Percentiles rank a stretch among this genome's conserved stretches.
phyloP scores from a whole-genome alignment of 306 rosid species.

The Cyclanthera cordifolia region DNA sequence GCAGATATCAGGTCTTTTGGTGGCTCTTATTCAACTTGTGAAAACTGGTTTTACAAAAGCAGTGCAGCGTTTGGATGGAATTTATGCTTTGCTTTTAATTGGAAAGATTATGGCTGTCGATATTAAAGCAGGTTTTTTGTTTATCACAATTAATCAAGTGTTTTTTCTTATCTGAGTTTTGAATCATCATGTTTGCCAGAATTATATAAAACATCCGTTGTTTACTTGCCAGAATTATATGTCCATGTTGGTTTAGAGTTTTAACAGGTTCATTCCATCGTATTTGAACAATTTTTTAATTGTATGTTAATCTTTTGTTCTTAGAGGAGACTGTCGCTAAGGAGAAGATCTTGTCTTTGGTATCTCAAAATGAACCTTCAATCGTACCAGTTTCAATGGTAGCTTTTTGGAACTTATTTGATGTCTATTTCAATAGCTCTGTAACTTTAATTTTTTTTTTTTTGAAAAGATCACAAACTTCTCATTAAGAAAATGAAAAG shows the following conservation, averaged over 20 bases:
- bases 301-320: not conserved
- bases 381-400: slow-evolving; percentile 73
- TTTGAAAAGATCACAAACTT: no score
- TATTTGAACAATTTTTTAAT: not conserved
- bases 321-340: slow-evolving; percentile 66
- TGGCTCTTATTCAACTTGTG: slow-evolving; percentile 74
- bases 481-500: no score
- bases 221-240: not conserved
- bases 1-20: slow-evolving; percentile 60
- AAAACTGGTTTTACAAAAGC: slow-evolving; percentile 91
- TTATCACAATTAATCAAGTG: not conserved
- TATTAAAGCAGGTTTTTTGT: slow-evolving; percentile 77
- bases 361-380: slow-evolving; percentile 84
- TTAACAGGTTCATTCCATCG: not conserved
- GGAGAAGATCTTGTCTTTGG: slow-evolving; percentile 80
- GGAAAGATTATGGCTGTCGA: slow-evolving; percentile 79
- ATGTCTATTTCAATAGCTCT: not conserved
- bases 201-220: not conserved
- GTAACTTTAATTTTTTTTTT: not conserved
- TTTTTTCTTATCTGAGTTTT: not conserved
- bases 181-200: not conserved
- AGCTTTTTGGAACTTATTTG: slow-evolving; percentile 15
- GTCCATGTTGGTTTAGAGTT: not conserved
- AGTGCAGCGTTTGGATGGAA: slow-evolving; percentile 89
- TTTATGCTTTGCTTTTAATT: slow-evolving; percentile 75